A percentile compares a stretch with the other conserved stretches of the same genome.
Conservation (phyloP, 768 basidiomycete species). For the Scleroderma bovista region DNA sequence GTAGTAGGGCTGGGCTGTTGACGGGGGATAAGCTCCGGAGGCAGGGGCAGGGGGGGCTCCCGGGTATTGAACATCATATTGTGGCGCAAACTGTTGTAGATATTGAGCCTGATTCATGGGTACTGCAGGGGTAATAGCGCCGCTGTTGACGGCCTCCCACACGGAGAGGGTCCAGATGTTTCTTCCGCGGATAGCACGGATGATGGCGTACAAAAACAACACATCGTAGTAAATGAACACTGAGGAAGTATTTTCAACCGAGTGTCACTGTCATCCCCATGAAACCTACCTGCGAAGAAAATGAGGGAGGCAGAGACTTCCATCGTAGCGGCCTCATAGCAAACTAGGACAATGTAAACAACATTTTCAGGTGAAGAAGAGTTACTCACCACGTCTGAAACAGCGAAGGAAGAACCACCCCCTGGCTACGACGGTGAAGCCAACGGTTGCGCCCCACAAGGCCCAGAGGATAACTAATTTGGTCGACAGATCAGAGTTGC, state of each 20-base stretch:
- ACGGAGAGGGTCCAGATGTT: slow-evolving; percentile 21
- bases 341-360: slow-evolving; percentile 7
- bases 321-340: slow-evolving; percentile 13
- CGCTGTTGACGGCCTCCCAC: slow-evolving; percentile 8
- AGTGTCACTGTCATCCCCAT: background rate
- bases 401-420: slow-evolving; percentile 13
- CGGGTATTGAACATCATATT: slow-evolving; percentile 4
- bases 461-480: slow-evolving; percentile 17
- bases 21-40: background rate
- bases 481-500: background rate
- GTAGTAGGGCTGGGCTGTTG: slow-evolving; percentile 5
- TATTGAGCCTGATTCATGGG: slow-evolving; percentile 9
- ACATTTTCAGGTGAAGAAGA: background rate
- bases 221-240: slow-evolving; percentile 21
- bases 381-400: slow-evolving; percentile 6
- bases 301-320: slow-evolving; percentile 17
- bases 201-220: slow-evolving; percentile 18
- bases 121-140: background rate
- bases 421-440: slow-evolving; percentile 6
- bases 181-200: slow-evolving; percentile 16
- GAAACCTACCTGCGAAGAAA: slow-evolving; percentile 19
- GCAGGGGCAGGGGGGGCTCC: background rate
- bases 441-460: slow-evolving; percentile 15
- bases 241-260: background rate
- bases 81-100: slow-evolving; percentile 1